Evolutionary conservation across 2,329 filamentous ascomycete species (phyloP).

Genomic region (Talaromyces sp.): DNA sequence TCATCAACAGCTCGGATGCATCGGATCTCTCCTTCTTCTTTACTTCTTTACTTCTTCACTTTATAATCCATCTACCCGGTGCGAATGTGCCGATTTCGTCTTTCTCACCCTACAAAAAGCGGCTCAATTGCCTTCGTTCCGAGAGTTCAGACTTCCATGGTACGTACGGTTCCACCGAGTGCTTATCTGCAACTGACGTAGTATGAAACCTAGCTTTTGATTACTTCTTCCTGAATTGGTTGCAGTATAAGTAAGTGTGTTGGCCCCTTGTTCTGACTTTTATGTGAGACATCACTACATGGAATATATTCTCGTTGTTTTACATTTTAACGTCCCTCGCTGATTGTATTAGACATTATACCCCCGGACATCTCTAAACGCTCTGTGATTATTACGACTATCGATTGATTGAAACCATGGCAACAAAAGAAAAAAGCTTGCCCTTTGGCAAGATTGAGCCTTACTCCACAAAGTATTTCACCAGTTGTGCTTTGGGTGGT

Average conservation of each 20-base stretch:
- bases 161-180: background rate
- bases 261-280: background rate
- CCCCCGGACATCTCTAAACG: background rate
- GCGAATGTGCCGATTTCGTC: background rate
- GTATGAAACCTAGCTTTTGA: background rate
- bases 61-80: background rate
- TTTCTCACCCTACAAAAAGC: background rate
- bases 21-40: background rate
- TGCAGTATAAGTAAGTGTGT: background rate
- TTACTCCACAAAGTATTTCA: constrained; percentile 75
- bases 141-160: background rate
- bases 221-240: background rate
- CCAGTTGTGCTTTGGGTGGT: constrained; percentile 75
- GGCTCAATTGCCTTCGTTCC: background rate
- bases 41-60: background rate
- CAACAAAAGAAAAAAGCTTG: constrained; percentile 29
- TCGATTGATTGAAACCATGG: constrained; percentile 21
- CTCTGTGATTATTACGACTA: too few species aligned
- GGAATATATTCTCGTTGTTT: background rate
- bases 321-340: background rate
- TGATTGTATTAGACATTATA: background rate
- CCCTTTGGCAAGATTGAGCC: constrained; percentile 61
- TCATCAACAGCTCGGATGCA: background rate
- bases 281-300: too few species aligned
- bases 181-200: background rate